Base-by-base conservation (phyloP, 169 alveolate genomes). In the Eimeria praecox region DNA sequence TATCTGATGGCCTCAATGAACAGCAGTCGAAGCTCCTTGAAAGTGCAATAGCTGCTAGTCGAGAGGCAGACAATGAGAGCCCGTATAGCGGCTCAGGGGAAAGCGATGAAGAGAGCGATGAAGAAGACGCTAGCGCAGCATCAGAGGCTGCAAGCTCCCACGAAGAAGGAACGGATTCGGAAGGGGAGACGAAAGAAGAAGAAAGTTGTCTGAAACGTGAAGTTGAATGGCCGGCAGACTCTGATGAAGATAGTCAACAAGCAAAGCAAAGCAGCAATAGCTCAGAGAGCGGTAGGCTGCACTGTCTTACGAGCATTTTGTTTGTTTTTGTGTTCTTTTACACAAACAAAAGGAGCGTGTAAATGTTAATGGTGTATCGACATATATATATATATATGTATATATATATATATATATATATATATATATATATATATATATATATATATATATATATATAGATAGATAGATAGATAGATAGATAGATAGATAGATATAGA, bases 21-120 rank as follows among this genome's bases (percentile, higher is more conserved):
- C 71, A 52, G n/a, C 90, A 82, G 46, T n/a, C 90, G 24, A 16
- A 33, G n/a, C 90, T 82, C 71, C 71, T 82, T 27, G 90, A 82
- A 44, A 35, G 71, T n/a, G 90, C 90, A 27, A 24, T 82, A 71
- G 90, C 90, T 9, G 90, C 35, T 0, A 42, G 66, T 42, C 66
- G 24, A 49, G 69, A 82, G 40, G 69, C 66, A 9, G 49, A 22
- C 14, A 52, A 27, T 10, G 71, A 27, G 27, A 44, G 71, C 2
- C 22, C 9, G 38, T 8, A 24, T 42, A 35, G 62, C 33, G 40
- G 71, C 30, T 77, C 87, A 40, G 87, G 40, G 16, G 52, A 44
- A 9, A 12, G 44, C 14, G 90, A 82, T 27, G 44, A 0, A 44
- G 90, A 52, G 10, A 62, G 56, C 14, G 90, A 82, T 27, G 44